A percentile compares a stretch with the other conserved stretches of the same genome.
Conservation (phyloP, 768 basidiomycete genomes). For the Tricholoma sp. region DNA sequence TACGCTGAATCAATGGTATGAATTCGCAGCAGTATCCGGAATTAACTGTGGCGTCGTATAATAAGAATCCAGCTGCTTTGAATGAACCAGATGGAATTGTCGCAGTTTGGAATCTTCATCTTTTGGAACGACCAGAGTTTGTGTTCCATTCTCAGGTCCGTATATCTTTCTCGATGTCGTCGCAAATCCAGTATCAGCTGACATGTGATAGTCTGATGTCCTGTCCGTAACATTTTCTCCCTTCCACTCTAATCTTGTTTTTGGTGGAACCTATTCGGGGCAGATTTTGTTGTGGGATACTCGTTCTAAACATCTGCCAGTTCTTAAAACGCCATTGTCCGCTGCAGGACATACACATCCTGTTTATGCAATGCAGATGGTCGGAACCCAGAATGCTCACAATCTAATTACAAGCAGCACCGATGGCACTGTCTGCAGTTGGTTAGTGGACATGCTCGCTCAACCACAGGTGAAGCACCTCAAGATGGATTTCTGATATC, state of each 20-base stretch:
- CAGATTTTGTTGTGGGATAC: slow-evolving; percentile 99
- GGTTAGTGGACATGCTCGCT: slow-evolving; percentile 98
- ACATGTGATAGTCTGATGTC: slow-evolving; percentile 79
- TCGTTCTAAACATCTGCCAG: slow-evolving; percentile 91
- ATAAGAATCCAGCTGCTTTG: slow-evolving; percentile 89
- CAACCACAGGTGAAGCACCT: slow-evolving; percentile 75
- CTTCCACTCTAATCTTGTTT: slow-evolving; percentile 94
- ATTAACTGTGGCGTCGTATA: slow-evolving; percentile 92
- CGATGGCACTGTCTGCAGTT: slow-evolving; percentile 95
- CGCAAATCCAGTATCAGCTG: slow-evolving; percentile 3
- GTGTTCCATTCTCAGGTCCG: slow-evolving; percentile 96
- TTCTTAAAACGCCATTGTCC: slow-evolving; percentile 93
- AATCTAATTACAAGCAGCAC: slow-evolving; percentile 96
- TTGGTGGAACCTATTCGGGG: slow-evolving; percentile 99
- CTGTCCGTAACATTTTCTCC: slow-evolving; percentile 96
- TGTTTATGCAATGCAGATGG: slow-evolving; percentile 97
- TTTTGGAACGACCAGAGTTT: slow-evolving; percentile 94
- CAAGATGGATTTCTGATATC: background rate
- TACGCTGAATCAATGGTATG: background rate
- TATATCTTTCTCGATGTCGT: slow-evolving; percentile 8
- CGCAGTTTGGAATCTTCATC: slow-evolving; percentile 94
- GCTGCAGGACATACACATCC: slow-evolving; percentile 98
- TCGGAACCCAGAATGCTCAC: slow-evolving; percentile 98
- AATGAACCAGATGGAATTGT: slow-evolving; percentile 98
- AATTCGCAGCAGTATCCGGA: slow-evolving; percentile 76